phyloP scores from a whole-genome alignment of 805 yeast genomes.

The Komagataella ulmi region DNA sequence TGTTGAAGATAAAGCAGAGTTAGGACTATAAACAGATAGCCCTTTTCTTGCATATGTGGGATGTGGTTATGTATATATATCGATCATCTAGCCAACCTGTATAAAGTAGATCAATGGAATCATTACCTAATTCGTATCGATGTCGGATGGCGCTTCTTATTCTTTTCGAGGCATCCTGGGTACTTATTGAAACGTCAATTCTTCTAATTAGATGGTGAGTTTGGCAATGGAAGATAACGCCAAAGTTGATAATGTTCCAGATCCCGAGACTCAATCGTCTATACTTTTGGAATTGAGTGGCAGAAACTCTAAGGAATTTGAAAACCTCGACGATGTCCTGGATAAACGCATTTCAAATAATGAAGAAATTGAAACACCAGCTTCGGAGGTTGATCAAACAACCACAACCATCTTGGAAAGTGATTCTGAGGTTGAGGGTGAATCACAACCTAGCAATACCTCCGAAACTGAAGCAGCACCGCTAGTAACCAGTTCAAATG shows the following conservation, averaged over 20 bases:
- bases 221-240: neutral
- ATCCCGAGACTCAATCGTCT: neutral
- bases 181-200: neutral
- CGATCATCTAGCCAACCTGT: neutral
- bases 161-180: neutral
- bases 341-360: neutral
- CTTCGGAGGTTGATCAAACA: neutral
- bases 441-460: neutral
- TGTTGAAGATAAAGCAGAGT: slow-evolving; percentile 5
- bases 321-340: neutral
- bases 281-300: neutral
- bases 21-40: neutral
- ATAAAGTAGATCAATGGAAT: neutral
- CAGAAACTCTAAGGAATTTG: neutral
- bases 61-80: neutral
- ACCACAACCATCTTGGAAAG: neutral
- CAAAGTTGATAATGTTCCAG: neutral
- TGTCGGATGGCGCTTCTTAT: neutral
- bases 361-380: neutral
- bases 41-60: neutral
- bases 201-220: neutral
- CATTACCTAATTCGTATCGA: neutral
- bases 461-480: neutral
- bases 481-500: neutral
- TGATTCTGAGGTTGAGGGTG: neutral